Base-by-base conservation (phyloP, 2,329 filamentous ascomycete species). In the Calonectria fujianensis region DNA sequence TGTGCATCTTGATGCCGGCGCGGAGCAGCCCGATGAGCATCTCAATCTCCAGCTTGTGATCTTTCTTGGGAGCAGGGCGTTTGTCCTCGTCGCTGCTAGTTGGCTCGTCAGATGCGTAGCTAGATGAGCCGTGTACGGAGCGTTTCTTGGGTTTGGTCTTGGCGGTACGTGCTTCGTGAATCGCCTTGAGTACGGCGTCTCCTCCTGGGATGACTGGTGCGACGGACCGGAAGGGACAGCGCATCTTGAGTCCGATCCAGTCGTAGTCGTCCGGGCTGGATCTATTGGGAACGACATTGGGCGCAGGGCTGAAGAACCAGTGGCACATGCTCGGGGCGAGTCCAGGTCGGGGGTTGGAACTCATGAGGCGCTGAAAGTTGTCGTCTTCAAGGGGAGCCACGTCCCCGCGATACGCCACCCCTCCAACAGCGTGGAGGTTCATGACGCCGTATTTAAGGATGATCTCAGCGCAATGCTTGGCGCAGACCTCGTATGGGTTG, bases 221-320 rank as follows among this genome's bases (percentile, higher is more conserved):
- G 9, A 75, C n/a, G 1, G 67, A 27, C 6, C 11, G 37, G 45
- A 59, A 72, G 2, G 80, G 81, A 20, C 75, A 79, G n/a, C 80
- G 75, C 32, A 82, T 70, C 45, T 74, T 79, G 61, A 82, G 75
- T 13, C 81, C 82, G 13, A 82, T 74, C 76, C 77, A 83, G 39
- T 81, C 80, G 29, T 77, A 78, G 3, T 80, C 81, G 2, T 31
- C 41, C 5, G 80, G 79, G 50, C 79, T 76, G 13, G 24, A 54
- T 1, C 27, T 27, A 11, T 45, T 75, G 9, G 76, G 37, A 3
- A 67, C 29, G 24, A 78, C 75, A 3, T 70, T 72, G 18, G 41
- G 24, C 0, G 77, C 74, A 4, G 80, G 77, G 6, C 70, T 67
- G 45, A 79, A 39, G 48, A 69, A 41, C 80, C 78, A 78, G 18